Conservation (phyloP, 163 green algal species). For the Chloromonas sp. region DNA sequence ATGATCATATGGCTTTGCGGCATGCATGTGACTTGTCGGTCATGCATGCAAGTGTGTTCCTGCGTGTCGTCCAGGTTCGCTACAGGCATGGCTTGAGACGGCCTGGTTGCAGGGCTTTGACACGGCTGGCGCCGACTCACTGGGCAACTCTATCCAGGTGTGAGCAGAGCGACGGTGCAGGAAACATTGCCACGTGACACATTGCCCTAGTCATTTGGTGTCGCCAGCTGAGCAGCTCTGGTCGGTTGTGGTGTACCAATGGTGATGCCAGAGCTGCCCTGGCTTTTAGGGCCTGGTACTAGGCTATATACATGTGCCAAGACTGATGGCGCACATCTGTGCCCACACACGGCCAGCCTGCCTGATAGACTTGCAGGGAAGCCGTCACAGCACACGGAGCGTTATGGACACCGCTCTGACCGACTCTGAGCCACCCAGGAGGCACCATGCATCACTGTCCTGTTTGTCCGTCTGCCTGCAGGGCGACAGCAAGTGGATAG, state of each 20-base stretch:
- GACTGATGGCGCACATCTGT: neutral
- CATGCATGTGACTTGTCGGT: neutral
- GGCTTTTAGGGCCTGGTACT: neutral
- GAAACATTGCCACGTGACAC: neutral
- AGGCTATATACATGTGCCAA: neutral
- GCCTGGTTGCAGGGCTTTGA: constrained; percentile 72
- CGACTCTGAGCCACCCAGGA: no score
- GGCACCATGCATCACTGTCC: no score
- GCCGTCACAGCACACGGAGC: no score
- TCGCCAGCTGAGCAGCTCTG: neutral
- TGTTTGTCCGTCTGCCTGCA: constrained; percentile 1
- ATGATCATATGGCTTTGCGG: no score
- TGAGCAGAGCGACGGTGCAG: neutral
- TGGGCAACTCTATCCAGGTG: constrained; percentile 35
- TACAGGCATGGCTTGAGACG: constrained; percentile 74
- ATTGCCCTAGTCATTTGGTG: neutral
- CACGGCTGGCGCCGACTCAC: constrained; percentile 33
- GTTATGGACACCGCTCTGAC: no score
- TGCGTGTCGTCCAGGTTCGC: constrained; percentile 14
- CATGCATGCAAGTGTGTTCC: neutral
- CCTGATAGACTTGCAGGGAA: no score
- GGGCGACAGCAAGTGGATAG: constrained; percentile 70
- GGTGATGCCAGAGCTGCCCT: neutral
- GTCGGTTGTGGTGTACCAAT: neutral
- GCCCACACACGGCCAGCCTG: no score